These are phyloP conservation scores for Diaporthe nobilis DNA, from an alignment of 2,329 filamentous ascomycete species.

Conservation along the genomic window DNA sequence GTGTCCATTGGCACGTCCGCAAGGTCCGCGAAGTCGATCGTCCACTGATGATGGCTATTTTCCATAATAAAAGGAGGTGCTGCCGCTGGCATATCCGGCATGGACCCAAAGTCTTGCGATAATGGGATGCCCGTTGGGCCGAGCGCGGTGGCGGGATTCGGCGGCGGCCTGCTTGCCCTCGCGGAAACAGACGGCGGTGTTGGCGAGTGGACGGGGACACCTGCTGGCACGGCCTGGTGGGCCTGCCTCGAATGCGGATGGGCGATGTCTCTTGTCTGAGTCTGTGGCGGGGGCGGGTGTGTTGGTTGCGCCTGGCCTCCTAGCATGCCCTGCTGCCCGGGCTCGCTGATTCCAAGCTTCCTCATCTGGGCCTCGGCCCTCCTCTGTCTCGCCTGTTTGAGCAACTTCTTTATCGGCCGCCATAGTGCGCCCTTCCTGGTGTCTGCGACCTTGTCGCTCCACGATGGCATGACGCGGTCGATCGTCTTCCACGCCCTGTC, in stretches of 20 bases:
- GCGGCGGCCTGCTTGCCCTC: background rate
- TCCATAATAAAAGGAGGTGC: background rate
- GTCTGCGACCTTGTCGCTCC: conserved; percentile 63
- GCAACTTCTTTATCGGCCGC: conserved; percentile 67
- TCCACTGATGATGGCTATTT: conserved; percentile 37
- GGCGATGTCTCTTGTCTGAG: background rate
- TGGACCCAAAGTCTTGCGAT: conserved; percentile 17
- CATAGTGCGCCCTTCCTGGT: conserved; percentile 64
- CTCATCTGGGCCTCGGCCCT: conserved; percentile 51
- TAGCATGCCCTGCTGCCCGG: background rate
- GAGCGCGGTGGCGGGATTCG: conserved; percentile 15
- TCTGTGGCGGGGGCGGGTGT: background rate
- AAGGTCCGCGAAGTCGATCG: conserved; percentile 36
- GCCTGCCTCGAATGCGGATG: background rate
- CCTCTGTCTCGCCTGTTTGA: conserved; percentile 63
- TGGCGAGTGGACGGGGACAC: background rate
- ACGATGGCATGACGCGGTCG: conserved; percentile 60
- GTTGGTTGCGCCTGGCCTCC: conserved; percentile 12
- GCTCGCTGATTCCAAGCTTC: conserved; percentile 44
- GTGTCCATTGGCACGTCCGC: conserved; percentile 24
- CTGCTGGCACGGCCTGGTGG: background rate
- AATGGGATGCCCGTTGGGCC: conserved; percentile 35
- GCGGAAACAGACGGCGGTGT: background rate
- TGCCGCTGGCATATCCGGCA: conserved; percentile 1
- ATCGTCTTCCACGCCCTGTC: conserved; percentile 65